These are phyloP conservation scores for Ballota nigra DNA, from an alignment of 257 asterid species.

Conservation along the genomic window DNA sequence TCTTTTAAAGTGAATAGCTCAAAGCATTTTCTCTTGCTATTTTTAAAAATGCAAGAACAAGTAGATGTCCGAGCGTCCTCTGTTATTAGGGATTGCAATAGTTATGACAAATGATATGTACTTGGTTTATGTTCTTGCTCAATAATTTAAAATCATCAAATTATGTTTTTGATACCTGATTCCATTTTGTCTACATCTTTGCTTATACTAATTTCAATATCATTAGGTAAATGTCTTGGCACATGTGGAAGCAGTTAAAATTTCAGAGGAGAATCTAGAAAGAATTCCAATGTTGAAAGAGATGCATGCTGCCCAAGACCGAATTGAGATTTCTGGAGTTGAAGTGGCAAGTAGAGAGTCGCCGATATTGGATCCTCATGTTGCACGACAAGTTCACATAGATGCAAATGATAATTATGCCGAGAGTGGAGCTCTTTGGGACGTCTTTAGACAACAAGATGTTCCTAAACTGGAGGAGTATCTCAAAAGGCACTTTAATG, in stretches of 20 bases:
- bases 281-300: slow-evolving; percentile 28
- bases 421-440: slow-evolving; percentile 73
- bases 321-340: slow-evolving; percentile 29
- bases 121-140: neutral
- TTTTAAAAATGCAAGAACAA: neutral
- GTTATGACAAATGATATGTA: neutral
- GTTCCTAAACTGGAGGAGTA: slow-evolving; percentile 58
- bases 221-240: slow-evolving; percentile 73
- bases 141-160: neutral
- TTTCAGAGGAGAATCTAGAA: slow-evolving; percentile 6
- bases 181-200: neutral
- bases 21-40: neutral
- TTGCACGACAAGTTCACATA: neutral
- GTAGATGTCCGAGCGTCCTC: neutral
- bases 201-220: slow-evolving; percentile 10
- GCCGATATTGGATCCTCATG: neutral
- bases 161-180: neutral
- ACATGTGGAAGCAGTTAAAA: slow-evolving; percentile 41
- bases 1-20: neutral
- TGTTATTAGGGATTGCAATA: neutral
- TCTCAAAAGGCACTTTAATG: slow-evolving; percentile 36
- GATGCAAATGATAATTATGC: slow-evolving; percentile 19
- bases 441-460: slow-evolving; percentile 68
- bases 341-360: neutral
- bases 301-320: slow-evolving; percentile 58